Evolutionary conservation across 345 rosid species (phyloP), one percentile per base, ranked within the genome.

Genomic region (Mangifera indica): DNA sequence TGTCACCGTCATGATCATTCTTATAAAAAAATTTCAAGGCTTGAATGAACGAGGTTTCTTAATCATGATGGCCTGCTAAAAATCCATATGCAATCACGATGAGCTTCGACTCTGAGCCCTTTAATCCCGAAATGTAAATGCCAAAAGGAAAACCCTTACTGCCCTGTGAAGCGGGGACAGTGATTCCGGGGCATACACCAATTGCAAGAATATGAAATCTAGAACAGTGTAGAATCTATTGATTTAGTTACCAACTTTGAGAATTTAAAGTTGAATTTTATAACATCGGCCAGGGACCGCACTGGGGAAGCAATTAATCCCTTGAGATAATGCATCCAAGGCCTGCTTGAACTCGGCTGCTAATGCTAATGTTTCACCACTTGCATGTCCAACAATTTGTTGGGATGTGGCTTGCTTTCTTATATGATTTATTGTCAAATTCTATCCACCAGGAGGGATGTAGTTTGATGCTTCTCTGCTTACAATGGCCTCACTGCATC

Each of bases 141-240:
- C 85, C 89, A 20, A 79, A 77, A 8, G 86, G 88, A 55, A 55
- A 18, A 10, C 81, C 81, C 1, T 72, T 3, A 0, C 24, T 9
- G 44, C 72, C 82, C 34, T 82, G 80, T 15, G 84, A 84, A 2
- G 84, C 86, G 0, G 88, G 88, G 5, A 85, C 42, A 37, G 42
- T 74, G 1, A 82, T 76, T 42, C 84, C 85, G 0, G 86, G 84
- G n/a, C n/a, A 77, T 60, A 84, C 84, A 57, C 82, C 84, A 3
- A 48, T 69, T 46, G 81, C 86, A 1, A 84, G 76, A 58, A 78
- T 46, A 21, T n/a, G n/a, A 37, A 37, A 37, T 34, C 9, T 37
- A 37, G 8, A 37, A 7, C 42, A 29, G 32, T 29, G 32, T 29
- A 29, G 2, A 29, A 29, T 29, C 32, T 29, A 29, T 29, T 29